Conservation (phyloP, 495 filamentous ascomycete species). For the Recurvomyces mirabilis region DNA sequence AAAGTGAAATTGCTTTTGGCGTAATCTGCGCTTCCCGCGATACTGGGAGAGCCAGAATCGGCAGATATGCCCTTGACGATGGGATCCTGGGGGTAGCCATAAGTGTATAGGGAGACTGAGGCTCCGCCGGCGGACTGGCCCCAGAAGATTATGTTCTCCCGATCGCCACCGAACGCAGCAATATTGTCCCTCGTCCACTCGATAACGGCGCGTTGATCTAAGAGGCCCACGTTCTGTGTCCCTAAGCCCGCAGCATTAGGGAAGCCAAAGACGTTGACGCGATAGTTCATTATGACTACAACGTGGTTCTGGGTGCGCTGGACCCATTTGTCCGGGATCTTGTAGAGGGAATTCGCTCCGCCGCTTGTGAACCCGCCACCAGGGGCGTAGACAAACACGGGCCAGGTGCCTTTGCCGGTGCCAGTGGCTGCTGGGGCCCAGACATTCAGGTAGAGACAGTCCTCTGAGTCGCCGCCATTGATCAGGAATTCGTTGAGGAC, state of each 20-base stretch:
- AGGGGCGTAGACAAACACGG: slow-evolving; percentile 39
- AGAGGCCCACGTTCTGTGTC: slow-evolving; percentile 40
- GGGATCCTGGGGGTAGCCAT: slow-evolving; percentile 17
- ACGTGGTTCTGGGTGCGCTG: slow-evolving; percentile 40
- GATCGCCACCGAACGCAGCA: slow-evolving; percentile 54
- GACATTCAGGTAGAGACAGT: slow-evolving; percentile 45
- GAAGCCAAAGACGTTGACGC: slow-evolving; percentile 54
- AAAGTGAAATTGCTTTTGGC: slow-evolving; percentile 31
- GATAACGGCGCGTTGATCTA: slow-evolving; percentile 49
- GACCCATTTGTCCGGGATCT: slow-evolving; percentile 36
- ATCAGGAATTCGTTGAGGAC: not conserved
- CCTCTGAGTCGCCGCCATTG: slow-evolving; percentile 28
- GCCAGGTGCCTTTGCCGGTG: slow-evolving; percentile 23
- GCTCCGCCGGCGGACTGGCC: slow-evolving; percentile 25
- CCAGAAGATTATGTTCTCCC: slow-evolving; percentile 30
- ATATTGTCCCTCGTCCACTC: slow-evolving; percentile 27
- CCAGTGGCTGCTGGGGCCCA: slow-evolving; percentile 32
- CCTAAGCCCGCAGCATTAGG: slow-evolving; percentile 36
- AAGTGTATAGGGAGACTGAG: slow-evolving; percentile 6
- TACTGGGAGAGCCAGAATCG: slow-evolving; percentile 17
- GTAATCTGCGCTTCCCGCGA: slow-evolving; percentile 2
- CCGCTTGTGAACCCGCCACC: slow-evolving; percentile 38
- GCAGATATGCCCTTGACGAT: slow-evolving; percentile 23
- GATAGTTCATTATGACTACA: slow-evolving; percentile 49
- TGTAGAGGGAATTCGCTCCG: slow-evolving; percentile 34